Base-by-base conservation (phyloP, 1,284 basidiomycete genomes). In the Vanrija pseudolonga region DNA sequence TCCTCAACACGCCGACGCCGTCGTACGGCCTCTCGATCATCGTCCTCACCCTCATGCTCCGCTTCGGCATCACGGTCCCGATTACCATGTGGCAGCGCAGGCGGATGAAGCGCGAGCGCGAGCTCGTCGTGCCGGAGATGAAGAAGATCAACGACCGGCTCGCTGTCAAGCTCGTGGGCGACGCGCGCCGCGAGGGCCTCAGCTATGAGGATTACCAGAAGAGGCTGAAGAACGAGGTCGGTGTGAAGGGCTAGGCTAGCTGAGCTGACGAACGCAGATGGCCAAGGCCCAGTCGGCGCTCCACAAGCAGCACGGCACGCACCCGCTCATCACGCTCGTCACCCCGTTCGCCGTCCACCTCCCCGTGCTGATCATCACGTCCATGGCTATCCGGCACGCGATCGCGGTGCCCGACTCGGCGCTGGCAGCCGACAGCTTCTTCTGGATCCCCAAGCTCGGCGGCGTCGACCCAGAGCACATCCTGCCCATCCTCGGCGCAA, bases 41-140 rank as follows among this genome's bases (percentile, higher is more conserved):
- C 11, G 55, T 76, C 24, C 55, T 78, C 42, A 80, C 81, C 2
- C 47, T 82, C 38, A 17, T 69, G 2, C 61, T 81, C 3, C 71
- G 81, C n/a, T 62, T 73, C 0, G 56, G 59, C 0, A 65, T 79
- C 43, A 81, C 80, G 0, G 59, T 82, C 0, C 81, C 81, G 0
- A 56, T 79, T 3, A 73, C 76, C 12, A 45, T 81, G 2, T 83
- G 80, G 80, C 77, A 79, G 55, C 62, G 78, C 1, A 47, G 52
- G 28, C 64, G 80, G 20, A 71, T 73, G 6, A 50, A 65, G 19
- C 53, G 72, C 18, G 65, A 77, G 41, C 58, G 68, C 22, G 65
- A 75, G 44, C 44, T 74, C 1, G 78, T 82, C 12, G 51, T 68
- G 39, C 81, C 81, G 0, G 64, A 72, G 40, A 74, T 80, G 61